Evolutionary conservation across 495 filamentous ascomycete species (phyloP).

Genomic region (Massariosphaeria phaeospora): DNA sequence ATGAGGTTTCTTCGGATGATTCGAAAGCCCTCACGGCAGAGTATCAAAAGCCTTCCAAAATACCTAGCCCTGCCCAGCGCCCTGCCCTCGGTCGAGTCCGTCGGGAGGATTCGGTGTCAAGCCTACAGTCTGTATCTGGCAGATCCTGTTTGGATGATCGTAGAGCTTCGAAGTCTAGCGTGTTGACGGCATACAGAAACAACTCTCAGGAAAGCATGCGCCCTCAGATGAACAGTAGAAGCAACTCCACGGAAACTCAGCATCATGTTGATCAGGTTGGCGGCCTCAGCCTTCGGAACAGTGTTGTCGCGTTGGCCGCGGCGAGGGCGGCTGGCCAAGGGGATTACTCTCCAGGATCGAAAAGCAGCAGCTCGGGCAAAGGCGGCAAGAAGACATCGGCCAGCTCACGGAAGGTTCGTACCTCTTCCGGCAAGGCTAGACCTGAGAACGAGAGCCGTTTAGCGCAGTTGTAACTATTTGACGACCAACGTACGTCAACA

Average conservation of each 20-base stretch:
- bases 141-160: background rate
- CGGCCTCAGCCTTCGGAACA: background rate
- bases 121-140: slow-evolving; percentile 5
- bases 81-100: slow-evolving; percentile 1
- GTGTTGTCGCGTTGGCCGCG: slow-evolving; percentile 14
- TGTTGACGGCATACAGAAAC: slow-evolving; percentile 15
- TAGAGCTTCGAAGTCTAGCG: slow-evolving; percentile 19
- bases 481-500: too few relatives aligned
- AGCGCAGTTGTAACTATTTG: too few relatives aligned
- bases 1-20: slow-evolving; percentile 6
- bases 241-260: slow-evolving; percentile 5
- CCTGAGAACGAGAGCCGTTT: slow-evolving; percentile 5
- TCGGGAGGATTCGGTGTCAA: slow-evolving; percentile 23
- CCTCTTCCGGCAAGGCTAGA: background rate
- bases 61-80: slow-evolving; percentile 36
- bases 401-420: background rate
- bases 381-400: background rate
- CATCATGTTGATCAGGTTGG: background rate
- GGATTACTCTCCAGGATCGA: background rate
- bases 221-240: slow-evolving; percentile 9
- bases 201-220: background rate
- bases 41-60: slow-evolving; percentile 32
- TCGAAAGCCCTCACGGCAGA: slow-evolving; percentile 3
- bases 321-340: slow-evolving; percentile 13
- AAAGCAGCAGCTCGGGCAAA: slow-evolving; percentile 1